Conservation (phyloP, 108 stramenopile species). For the Skeletonema menzelii region DNA sequence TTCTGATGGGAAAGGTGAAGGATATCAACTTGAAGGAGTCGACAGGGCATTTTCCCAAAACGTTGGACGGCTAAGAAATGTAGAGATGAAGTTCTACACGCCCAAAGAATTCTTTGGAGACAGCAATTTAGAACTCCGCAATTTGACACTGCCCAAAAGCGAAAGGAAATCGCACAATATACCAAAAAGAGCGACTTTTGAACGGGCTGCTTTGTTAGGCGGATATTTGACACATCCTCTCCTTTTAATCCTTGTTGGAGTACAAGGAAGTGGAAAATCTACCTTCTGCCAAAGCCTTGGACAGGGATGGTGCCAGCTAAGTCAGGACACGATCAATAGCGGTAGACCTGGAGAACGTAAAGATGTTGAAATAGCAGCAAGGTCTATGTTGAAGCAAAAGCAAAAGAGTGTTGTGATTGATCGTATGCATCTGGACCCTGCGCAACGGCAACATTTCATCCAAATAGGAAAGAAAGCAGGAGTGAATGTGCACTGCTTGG, state of each 20-base stretch:
- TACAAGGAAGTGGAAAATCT: slow-evolving; percentile 78
- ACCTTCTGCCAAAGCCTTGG: slow-evolving; percentile 58
- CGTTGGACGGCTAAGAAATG: slow-evolving; percentile 44
- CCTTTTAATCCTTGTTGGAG: slow-evolving; percentile 66
- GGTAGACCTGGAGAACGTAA: slow-evolving; percentile 78
- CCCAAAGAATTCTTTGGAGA: slow-evolving; percentile 72
- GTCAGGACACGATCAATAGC: slow-evolving; percentile 82
- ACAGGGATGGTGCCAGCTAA: slow-evolving; percentile 60
- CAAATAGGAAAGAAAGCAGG: slow-evolving; percentile 37
- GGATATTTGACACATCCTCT: slow-evolving; percentile 57
- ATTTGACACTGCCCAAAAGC: slow-evolving; percentile 5
- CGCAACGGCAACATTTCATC: slow-evolving; percentile 60
- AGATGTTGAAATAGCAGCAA: slow-evolving; percentile 59
- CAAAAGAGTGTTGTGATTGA: slow-evolving; percentile 70
- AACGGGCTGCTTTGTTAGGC: slow-evolving; percentile 62
- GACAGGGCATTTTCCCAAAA: slow-evolving; percentile 67
- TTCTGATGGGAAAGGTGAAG: slow-evolving; percentile 49
- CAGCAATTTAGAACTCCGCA: slow-evolving; percentile 50
- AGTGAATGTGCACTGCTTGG: slow-evolving; percentile 63
- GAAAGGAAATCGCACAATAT: too few relatives aligned
- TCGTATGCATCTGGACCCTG: slow-evolving; percentile 77
- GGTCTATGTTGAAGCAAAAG: slow-evolving; percentile 25
- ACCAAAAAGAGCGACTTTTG: slow-evolving; percentile 37
- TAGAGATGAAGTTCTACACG: slow-evolving; percentile 55
- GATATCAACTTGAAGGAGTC: slow-evolving; percentile 70